phyloP scores from a whole-genome alignment of 192 early-diverging fungal genomes.

The Entrophospora sp. region DNA sequence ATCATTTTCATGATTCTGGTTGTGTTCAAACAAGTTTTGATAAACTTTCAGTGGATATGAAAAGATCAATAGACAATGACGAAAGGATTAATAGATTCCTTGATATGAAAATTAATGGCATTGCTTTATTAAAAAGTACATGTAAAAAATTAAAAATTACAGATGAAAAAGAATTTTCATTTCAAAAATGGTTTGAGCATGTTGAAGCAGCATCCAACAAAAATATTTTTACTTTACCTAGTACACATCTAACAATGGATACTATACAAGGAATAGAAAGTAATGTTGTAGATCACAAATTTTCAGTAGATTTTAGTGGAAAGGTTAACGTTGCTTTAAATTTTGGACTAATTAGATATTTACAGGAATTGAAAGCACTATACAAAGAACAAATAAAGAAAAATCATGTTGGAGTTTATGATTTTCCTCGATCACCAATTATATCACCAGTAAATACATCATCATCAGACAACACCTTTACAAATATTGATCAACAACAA shows the following conservation, averaged over 20 bases:
- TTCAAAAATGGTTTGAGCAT: slow-evolving; percentile 24
- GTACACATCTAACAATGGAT: slow-evolving; percentile 31
- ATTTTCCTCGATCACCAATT: background rate
- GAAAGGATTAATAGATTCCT: slow-evolving; percentile 19
- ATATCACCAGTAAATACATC: background rate
- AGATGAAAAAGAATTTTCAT: slow-evolving; percentile 5
- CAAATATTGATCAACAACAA: background rate
- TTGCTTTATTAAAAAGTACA: slow-evolving; percentile 28
- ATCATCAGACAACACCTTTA: background rate
- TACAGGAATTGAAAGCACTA: slow-evolving; percentile 32
- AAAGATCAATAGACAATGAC: background rate
- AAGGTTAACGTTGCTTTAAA: slow-evolving; percentile 38
- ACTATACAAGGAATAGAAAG: slow-evolving; percentile 18
- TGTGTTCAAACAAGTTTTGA: slow-evolving; percentile 30
- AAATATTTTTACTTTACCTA: slow-evolving; percentile 34
- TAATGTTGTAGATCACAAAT: slow-evolving; percentile 28
- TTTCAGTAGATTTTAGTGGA: slow-evolving; percentile 31
- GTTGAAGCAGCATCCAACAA: slow-evolving; percentile 1
- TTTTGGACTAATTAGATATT: slow-evolving; percentile 34
- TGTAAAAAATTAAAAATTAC: slow-evolving; percentile 18
- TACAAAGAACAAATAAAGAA: slow-evolving; percentile 30
- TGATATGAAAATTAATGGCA: slow-evolving; percentile 17
- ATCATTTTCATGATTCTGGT: slow-evolving; percentile 35
- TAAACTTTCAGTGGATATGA: slow-evolving; percentile 11
- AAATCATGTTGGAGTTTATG: slow-evolving; percentile 12